Conservation (phyloP, 2,329 filamentous ascomycete genomes). For the Microcyclospora pomicola region DNA sequence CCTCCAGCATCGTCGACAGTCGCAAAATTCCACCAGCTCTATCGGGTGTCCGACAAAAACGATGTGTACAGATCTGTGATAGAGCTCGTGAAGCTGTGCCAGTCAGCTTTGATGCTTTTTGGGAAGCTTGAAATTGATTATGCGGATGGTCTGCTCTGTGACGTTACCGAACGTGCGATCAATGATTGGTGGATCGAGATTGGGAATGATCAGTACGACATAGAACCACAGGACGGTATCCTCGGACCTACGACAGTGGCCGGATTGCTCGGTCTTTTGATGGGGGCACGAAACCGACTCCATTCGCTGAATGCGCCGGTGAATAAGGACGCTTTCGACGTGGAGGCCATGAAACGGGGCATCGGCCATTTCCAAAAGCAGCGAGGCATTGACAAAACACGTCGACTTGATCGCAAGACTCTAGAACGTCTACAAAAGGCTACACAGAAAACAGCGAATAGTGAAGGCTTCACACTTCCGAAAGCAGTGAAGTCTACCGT, state of each 20-base stretch:
- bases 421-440: slow-evolving; percentile 63
- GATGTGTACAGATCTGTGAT: slow-evolving; percentile 64
- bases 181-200: slow-evolving; percentile 95
- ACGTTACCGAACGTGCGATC: slow-evolving; percentile 79
- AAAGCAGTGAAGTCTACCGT: slow-evolving; percentile 92
- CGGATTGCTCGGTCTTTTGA: slow-evolving; percentile 70
- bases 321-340: slow-evolving; percentile 81
- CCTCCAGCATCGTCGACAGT: slow-evolving; percentile 68
- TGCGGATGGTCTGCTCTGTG: slow-evolving; percentile 82
- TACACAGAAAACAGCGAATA: slow-evolving; percentile 82
- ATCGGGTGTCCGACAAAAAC: slow-evolving; percentile 72
- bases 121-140: slow-evolving; percentile 78
- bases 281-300: slow-evolving; percentile 80
- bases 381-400: slow-evolving; percentile 63
- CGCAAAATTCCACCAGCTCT: slow-evolving; percentile 83
- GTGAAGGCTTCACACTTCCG: slow-evolving; percentile 84
- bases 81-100: slow-evolving; percentile 82
- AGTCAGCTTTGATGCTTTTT: slow-evolving; percentile 77
- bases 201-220: slow-evolving; percentile 79
- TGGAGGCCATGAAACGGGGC: slow-evolving; percentile 66
- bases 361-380: slow-evolving; percentile 84
- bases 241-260: slow-evolving; percentile 84
- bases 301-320: slow-evolving; percentile 75
- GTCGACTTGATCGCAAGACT: slow-evolving; percentile 70
- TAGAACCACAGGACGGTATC: slow-evolving; percentile 84